Evolutionary conservation across 176 grass and related monocot genomes (phyloP).

Genomic region (Oryza glumipatula): DNA sequence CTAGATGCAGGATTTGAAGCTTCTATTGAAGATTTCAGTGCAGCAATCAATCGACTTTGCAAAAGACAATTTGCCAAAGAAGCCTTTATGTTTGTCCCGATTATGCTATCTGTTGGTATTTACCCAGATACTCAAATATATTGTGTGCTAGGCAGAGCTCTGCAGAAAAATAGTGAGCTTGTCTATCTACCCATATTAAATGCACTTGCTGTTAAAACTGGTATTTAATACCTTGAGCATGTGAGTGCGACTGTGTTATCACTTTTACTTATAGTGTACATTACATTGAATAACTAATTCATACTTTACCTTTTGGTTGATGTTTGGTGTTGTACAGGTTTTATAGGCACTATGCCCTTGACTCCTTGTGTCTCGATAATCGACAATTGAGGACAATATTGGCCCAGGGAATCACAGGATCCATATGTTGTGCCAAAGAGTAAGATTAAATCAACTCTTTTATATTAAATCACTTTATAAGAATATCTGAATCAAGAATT

Average conservation of each 20-base stretch:
- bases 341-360: neutral
- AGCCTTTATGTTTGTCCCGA: slow-evolving; percentile 55
- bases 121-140: slow-evolving; percentile 67
- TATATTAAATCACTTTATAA: slow-evolving; percentile 1
- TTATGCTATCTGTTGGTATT: slow-evolving; percentile 73
- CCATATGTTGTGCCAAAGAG: slow-evolving; percentile 4
- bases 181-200: slow-evolving; percentile 56
- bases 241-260: slow-evolving; percentile 36
- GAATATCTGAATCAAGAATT: slow-evolving; percentile 18
- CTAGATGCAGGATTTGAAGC: slow-evolving; percentile 63
- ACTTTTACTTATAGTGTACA: slow-evolving; percentile 6
- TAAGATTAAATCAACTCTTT: slow-evolving; percentile 28
- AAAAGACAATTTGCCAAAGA: slow-evolving; percentile 68
- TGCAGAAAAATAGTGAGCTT: slow-evolving; percentile 53
- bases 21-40: slow-evolving; percentile 79
- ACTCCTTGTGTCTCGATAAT: slow-evolving; percentile 27
- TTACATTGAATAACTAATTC: slow-evolving; percentile 3
- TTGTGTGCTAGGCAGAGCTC: slow-evolving; percentile 50
- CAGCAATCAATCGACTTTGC: slow-evolving; percentile 85
- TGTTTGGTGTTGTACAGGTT: slow-evolving; percentile 29
- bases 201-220: slow-evolving; percentile 69
- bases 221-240: slow-evolving; percentile 45
- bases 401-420: slow-evolving; percentile 5
- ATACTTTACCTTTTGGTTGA: slow-evolving; percentile 17
- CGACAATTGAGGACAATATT: neutral